A percentile compares a stretch with the other conserved stretches of the same genome.
Conservation (phyloP, 257 asterid genomes). For the Gentiana macrophylla region DNA sequence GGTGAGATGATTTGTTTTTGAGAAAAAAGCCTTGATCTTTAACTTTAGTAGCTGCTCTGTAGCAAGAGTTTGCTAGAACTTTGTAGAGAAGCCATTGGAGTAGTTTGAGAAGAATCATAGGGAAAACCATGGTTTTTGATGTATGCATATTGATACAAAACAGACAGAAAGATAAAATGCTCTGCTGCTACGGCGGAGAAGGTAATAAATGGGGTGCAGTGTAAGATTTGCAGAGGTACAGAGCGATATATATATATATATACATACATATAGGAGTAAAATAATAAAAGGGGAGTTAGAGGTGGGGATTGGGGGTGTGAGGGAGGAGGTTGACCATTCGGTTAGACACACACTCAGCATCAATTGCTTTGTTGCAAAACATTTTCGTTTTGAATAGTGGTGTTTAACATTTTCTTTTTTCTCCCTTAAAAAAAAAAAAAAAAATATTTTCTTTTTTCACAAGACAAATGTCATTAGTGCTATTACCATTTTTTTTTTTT, state of each 20-base stretch:
- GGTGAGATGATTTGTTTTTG: constrained; percentile 20
- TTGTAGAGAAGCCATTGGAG: constrained; percentile 50
- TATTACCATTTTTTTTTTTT: too few relatives aligned
- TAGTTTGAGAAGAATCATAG: constrained; percentile 39
- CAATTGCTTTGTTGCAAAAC: constrained; percentile 28
- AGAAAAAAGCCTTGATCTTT: constrained; percentile 36
- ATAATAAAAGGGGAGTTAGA: background rate
- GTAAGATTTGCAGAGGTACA: too few relatives aligned
- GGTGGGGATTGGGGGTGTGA: background rate
- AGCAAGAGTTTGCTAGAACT: constrained; percentile 53
- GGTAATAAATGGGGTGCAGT: too few relatives aligned
- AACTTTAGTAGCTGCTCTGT: constrained; percentile 50
- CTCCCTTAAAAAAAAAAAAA: too few relatives aligned
- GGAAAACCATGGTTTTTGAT: constrained; percentile 48
- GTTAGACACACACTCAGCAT: constrained; percentile 42
- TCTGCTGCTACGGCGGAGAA: too few relatives aligned
- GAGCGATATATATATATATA: background rate
- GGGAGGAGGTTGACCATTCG: constrained; percentile 47
- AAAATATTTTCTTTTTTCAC: too few relatives aligned
- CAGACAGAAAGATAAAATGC: too few relatives aligned
- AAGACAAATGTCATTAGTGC: too few relatives aligned
- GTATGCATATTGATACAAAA: background rate
- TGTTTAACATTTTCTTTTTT: background rate
- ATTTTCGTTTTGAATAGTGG: constrained; percentile 1
- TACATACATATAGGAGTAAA: background rate